These are phyloP conservation scores for Pelargonium fulgidum DNA, from an alignment of 441 rosid species.

Conservation along the genomic window DNA sequence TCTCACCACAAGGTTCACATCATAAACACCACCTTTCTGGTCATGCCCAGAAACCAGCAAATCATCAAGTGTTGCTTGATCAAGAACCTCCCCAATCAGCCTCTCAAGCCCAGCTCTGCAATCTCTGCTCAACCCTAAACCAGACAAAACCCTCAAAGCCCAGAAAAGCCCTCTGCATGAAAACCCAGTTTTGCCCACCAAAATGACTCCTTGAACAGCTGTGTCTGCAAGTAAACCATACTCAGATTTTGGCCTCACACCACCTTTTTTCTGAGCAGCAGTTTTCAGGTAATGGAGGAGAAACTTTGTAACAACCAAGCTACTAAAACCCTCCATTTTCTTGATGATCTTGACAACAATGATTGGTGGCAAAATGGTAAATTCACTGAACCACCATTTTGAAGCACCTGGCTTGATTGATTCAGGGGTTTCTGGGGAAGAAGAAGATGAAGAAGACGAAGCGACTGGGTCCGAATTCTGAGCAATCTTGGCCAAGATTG, in stretches of 20 bases:
- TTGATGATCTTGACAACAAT: slow-evolving; percentile 39
- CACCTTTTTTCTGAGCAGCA: slow-evolving; percentile 12
- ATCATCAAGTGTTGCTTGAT: slow-evolving; percentile 70
- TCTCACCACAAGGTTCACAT: slow-evolving; percentile 59
- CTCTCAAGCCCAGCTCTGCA: slow-evolving; percentile 51
- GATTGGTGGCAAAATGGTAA: slow-evolving; percentile 41
- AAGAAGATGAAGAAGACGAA: slow-evolving; percentile 43
- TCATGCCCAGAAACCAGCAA: slow-evolving; percentile 43
- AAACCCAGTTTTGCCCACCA: slow-evolving; percentile 32
- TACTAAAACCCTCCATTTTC: slow-evolving; percentile 41
- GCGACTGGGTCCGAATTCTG: slow-evolving; percentile 38
- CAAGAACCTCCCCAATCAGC: slow-evolving; percentile 52
- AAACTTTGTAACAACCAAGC: slow-evolving; percentile 55
- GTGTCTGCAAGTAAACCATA: slow-evolving; percentile 43
- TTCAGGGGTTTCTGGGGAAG: slow-evolving; percentile 50
- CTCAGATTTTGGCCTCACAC: slow-evolving; percentile 19
- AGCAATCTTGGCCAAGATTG: slow-evolving; percentile 47
- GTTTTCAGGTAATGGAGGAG: slow-evolving; percentile 59
- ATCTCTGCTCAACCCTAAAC: slow-evolving; percentile 44
- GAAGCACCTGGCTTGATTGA: slow-evolving; percentile 28
- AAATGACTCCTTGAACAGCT: slow-evolving; percentile 49
- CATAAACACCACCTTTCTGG: slow-evolving; percentile 38
- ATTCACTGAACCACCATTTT: slow-evolving; percentile 69
- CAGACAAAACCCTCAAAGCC: slow-evolving; percentile 43
- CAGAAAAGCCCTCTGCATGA: slow-evolving; percentile 59